Evolutionary conservation across 2,329 filamentous ascomycete species (phyloP).

Genomic region (Celoporthe dispersa): DNA sequence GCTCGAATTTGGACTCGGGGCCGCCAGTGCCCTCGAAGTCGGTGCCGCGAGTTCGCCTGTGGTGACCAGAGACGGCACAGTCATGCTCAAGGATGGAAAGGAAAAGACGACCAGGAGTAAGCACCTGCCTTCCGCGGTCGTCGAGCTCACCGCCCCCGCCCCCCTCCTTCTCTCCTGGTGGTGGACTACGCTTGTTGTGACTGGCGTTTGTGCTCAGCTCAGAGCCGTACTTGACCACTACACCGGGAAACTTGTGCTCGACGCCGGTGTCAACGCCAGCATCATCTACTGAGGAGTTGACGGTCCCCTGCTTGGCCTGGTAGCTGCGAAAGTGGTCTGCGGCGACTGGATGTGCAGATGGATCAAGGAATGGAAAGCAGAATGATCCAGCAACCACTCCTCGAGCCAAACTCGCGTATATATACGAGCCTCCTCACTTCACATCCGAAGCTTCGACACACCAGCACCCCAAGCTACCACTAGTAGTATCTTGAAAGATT

Average conservation of each 20-base stretch:
- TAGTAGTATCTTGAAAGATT: neutral
- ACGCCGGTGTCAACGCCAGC: constrained; percentile 47
- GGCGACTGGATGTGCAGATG: neutral
- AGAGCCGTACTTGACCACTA: constrained; percentile 45
- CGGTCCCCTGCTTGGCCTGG: constrained; percentile 51
- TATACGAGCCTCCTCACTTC: neutral
- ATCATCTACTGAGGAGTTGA: constrained; percentile 45
- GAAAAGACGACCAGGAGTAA: neutral
- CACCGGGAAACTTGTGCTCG: constrained; percentile 49
- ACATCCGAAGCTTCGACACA: neutral
- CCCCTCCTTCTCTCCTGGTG: too few relatives aligned
- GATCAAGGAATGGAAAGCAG: neutral
- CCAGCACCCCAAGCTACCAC: neutral
- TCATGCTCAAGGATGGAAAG: neutral
- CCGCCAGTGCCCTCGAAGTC: constrained; percentile 51
- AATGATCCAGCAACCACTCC: neutral
- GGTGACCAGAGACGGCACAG: constrained; percentile 25
- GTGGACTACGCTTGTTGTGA: constrained; percentile 52
- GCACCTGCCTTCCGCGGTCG: constrained; percentile 48
- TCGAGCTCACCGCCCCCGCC: constrained; percentile 51
- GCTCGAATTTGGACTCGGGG: constrained; percentile 46
- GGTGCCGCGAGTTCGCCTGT: constrained; percentile 48
- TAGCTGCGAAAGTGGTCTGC: constrained; percentile 41
- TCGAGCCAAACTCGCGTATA: neutral
- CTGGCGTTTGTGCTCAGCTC: constrained; percentile 51